Conservation (phyloP, 2,329 filamentous ascomycete genomes). For the Microdochium trichocladiopsis region DNA sequence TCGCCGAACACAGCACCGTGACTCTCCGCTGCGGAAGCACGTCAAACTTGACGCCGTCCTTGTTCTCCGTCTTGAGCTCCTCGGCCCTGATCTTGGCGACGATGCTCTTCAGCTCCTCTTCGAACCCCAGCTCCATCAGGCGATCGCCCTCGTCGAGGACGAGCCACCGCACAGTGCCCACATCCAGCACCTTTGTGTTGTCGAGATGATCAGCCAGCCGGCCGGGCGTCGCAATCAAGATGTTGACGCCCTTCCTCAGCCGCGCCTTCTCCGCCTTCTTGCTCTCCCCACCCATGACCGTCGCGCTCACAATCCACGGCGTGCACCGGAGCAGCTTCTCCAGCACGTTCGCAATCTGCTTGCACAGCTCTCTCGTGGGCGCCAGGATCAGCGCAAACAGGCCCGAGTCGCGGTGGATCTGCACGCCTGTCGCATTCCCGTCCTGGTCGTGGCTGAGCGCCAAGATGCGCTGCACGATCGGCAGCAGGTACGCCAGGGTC, state of each 20-base stretch:
- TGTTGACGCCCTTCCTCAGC: conserved; percentile 88
- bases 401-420: conserved; percentile 76
- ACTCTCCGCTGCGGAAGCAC: conserved; percentile 69
- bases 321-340: conserved; percentile 82
- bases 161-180: conserved; percentile 87
- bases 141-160: conserved; percentile 94
- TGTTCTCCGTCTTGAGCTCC: conserved; percentile 49
- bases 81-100: conserved; percentile 70
- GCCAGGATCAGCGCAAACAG: conserved; percentile 92
- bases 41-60: conserved; percentile 49
- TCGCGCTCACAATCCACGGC: conserved; percentile 90
- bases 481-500: conserved; percentile 90
- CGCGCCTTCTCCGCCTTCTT: conserved; percentile 85
- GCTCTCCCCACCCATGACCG: conserved; percentile 64
- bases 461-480: conserved; percentile 84
- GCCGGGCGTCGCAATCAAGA: conserved; percentile 90
- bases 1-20: conserved; percentile 91
- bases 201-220: conserved; percentile 86
- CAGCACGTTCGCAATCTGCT: conserved; percentile 84
- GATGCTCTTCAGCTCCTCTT: conserved; percentile 85
- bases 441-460: conserved; percentile 56
- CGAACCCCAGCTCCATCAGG: conserved; percentile 97
- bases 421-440: conserved; percentile 31
- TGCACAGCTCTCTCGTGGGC: conserved; percentile 87
- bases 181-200: conserved; percentile 82